Conservation (phyloP, 352 stramenopile genomes). For the Globisporangium spiculum region DNA sequence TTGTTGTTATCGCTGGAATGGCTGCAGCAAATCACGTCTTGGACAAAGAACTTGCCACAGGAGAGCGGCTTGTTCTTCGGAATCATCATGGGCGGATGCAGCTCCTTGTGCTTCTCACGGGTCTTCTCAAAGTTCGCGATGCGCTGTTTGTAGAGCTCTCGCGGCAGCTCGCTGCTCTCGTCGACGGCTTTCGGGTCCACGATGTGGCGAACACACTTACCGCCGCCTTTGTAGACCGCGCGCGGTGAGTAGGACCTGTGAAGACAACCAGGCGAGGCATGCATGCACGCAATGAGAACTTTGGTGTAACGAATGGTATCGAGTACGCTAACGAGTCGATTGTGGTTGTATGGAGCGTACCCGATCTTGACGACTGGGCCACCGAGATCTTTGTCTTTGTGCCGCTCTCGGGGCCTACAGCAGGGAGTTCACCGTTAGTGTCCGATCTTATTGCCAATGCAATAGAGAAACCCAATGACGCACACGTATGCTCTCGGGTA, state of each 20-base stretch:
- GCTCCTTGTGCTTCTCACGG: slow-evolving; percentile 63
- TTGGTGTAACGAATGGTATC: not conserved
- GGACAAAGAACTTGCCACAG: slow-evolving; percentile 59
- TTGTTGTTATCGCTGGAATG: slow-evolving; percentile 2
- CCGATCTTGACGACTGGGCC: slow-evolving; percentile 40
- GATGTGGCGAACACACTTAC: slow-evolving; percentile 37
- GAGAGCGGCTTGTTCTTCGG: slow-evolving; percentile 50
- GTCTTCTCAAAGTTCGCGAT: slow-evolving; percentile 56
- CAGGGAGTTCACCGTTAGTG: not conserved
- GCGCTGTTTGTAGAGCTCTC: slow-evolving; percentile 45
- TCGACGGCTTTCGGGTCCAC: slow-evolving; percentile 19
- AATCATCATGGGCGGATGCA: slow-evolving; percentile 60
- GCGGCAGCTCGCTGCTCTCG: slow-evolving; percentile 16
- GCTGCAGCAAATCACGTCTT: slow-evolving; percentile 34
- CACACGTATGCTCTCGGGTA: slow-evolving; percentile 52
- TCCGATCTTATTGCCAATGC: not conserved
- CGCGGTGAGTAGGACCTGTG: slow-evolving; percentile 47
- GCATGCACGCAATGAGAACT: not conserved
- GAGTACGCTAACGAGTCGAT: not conserved
- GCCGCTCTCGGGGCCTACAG: slow-evolving; percentile 39
- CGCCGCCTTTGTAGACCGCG: slow-evolving; percentile 51
- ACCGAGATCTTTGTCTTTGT: slow-evolving; percentile 40
- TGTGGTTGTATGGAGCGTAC: slow-evolving; percentile 14
- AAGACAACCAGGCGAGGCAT: not conserved
- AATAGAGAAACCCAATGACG: slow-evolving; percentile 8